Evolutionary conservation across 345 rosid species (phyloP).

Genomic region (Brassica cretica): DNA sequence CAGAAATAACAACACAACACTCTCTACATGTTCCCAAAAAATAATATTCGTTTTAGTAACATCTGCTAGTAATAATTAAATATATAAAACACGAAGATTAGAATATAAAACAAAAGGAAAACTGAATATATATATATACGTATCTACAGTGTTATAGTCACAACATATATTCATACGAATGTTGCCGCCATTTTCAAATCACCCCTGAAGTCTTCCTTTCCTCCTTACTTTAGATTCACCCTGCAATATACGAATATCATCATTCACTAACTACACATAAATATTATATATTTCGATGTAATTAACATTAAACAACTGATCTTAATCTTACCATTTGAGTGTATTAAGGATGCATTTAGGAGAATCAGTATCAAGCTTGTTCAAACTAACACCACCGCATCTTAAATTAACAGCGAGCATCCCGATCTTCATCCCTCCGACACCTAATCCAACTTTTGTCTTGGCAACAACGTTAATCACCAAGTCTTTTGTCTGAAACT

Average conservation of each 20-base stretch:
- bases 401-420: conserved; percentile 52
- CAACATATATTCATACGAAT: conserved; percentile 9
- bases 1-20: no score
- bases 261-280: neutral
- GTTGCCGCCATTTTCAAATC: neutral
- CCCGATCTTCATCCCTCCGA: conserved; percentile 48
- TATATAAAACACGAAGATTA: neutral
- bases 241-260: conserved; percentile 23
- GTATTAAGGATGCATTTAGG: conserved; percentile 63
- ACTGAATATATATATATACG: neutral
- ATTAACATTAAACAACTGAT: neutral
- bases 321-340: conserved; percentile 54
- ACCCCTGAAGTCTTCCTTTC: neutral
- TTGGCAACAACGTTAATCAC: conserved; percentile 52
- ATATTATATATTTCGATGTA: neutral
- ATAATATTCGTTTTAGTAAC: no score
- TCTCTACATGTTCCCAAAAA: no score
- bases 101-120: no score
- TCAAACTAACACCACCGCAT: conserved; percentile 57
- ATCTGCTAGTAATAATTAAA: neutral
- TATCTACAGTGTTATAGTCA: conserved; percentile 27
- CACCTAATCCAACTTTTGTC: conserved; percentile 55
- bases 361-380: conserved; percentile 48
- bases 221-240: conserved; percentile 28
- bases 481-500: conserved; percentile 45